Evolutionary conservation across 2,329 filamentous ascomycete genomes (phyloP), one percentile per base, ranked within the genome.

Genomic region (Apiospora saccharicola): DNA sequence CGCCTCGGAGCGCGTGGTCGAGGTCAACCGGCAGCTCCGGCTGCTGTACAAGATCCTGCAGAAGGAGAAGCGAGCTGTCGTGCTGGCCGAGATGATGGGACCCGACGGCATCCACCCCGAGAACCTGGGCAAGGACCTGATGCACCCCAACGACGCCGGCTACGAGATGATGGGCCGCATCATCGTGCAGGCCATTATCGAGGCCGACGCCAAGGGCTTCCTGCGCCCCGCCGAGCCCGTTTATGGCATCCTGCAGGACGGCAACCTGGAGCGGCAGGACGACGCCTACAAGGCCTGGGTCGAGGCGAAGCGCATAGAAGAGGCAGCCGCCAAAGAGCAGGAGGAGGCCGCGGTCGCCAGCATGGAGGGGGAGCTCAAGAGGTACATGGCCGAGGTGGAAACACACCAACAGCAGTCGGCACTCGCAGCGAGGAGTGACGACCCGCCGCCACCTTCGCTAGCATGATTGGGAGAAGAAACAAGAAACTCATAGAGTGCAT

Each of bases 101-200:
- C 68, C 74, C 13, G 76, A 73, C 12, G 74, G 74, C 53, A 75
- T 77, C 26, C 73, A 75, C 34, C 68, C 67, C 4, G 70, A 73
- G 13, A 75, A 77, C 12, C 77, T 78, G 46, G 74, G 77, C 43
- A 75, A 75, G 12, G 76, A 76, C 69, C 49, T 67, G 37, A 69
- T 71, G 41, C 79, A 81, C 67, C 79, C 79, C 8, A 77, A 76
- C 30, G 79, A 77, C 16, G 71, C 79, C 24, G 79, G 79, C 13
- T 81, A 81, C 71, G 78, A 80, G 68, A 80, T 80, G 78, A 80
- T 81, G 79, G 79, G 76, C 19, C 79, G 79, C 51, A 80, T 80
- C 73, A 75, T 80, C 76, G 78, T 78, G 71, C 72, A 80, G 44
- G 79, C 79, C 43, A 80, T 81, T n/a, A 68, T 81, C 14, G 79